These are phyloP conservation scores for Graphilbum fragrans DNA, from an alignment of 2,329 filamentous ascomycete species.

Conservation along the genomic window DNA sequence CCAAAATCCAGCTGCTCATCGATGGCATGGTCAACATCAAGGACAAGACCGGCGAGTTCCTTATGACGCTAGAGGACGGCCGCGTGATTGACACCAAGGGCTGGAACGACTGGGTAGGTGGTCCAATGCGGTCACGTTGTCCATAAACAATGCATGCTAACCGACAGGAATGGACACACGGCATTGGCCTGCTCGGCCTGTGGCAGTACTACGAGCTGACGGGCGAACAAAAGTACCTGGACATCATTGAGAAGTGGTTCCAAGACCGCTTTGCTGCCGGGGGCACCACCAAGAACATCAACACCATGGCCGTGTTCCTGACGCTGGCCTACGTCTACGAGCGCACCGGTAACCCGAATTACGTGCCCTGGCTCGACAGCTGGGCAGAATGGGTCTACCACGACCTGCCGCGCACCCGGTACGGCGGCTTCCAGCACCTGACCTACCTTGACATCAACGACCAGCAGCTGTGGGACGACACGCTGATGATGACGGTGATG, in stretches of 20 bases:
- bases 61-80: conserved; percentile 58
- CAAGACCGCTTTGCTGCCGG: conserved; percentile 53
- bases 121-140: no score
- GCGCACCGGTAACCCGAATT: conserved; percentile 53
- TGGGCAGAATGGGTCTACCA: conserved; percentile 80
- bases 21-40: conserved; percentile 66
- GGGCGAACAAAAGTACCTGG: conserved; percentile 44
- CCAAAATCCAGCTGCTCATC: conserved; percentile 53
- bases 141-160: not conserved
- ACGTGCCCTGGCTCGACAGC: conserved; percentile 64
- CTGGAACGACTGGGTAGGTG: conserved; percentile 58
- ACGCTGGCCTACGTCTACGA: conserved; percentile 71
- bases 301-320: conserved; percentile 70
- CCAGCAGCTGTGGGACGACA: conserved; percentile 75
- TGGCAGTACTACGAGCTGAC: conserved; percentile 73
- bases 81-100: conserved; percentile 74
- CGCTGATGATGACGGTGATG: conserved; percentile 78
- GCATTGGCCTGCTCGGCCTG: conserved; percentile 67
- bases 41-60: conserved; percentile 62
- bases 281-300: conserved; percentile 74
- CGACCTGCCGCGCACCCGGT: conserved; percentile 58
- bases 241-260: conserved; percentile 66
- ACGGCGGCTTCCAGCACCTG: conserved; percentile 63
- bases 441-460: conserved; percentile 61
- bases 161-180: conserved; percentile 58